phyloP scores from a whole-genome alignment of 345 rosid genomes.

The Ceriops tagal region DNA sequence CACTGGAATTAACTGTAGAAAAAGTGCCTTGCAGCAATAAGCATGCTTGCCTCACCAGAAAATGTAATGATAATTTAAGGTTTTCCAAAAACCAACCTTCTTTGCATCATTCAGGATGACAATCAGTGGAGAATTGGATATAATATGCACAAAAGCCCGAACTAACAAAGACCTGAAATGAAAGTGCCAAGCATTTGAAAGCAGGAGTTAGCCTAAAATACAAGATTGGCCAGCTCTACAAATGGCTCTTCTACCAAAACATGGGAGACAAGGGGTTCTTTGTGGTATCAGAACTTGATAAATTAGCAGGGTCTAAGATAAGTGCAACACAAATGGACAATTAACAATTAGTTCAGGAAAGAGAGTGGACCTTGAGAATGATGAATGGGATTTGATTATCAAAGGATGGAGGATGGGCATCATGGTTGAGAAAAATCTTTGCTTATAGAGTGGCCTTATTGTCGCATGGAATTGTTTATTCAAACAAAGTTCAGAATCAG shows the following conservation, averaged over 20 bases:
- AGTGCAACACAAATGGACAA: conserved; percentile 1
- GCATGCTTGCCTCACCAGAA: conserved; percentile 9
- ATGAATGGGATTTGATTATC: conserved; percentile 46
- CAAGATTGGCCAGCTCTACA: background rate
- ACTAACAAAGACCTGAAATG: conserved; percentile 57
- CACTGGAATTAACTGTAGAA: conserved; percentile 58
- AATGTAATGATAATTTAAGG: background rate
- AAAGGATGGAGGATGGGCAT: conserved; percentile 66
- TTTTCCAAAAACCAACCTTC: conserved; percentile 47
- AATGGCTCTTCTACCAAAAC: background rate
- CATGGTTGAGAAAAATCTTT: conserved; percentile 64
- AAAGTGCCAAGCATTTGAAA: conserved; percentile 6
- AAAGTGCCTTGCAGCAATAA: conserved; percentile 9
- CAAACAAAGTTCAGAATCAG: conserved; percentile 72
- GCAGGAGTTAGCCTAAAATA: conserved; percentile 3
- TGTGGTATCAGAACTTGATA: background rate
- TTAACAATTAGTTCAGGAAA: conserved; percentile 1
- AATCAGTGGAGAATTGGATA: conserved; percentile 58
- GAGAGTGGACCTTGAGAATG: conserved; percentile 48
- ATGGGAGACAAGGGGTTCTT: background rate
- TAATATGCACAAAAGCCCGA: conserved; percentile 65
- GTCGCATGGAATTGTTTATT: conserved; percentile 67
- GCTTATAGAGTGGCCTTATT: conserved; percentile 86
- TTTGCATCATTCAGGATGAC: conserved; percentile 62
- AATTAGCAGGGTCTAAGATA: background rate